Conservation (phyloP, 768 basidiomycete species). For the Pulveroboletus ravenelii region DNA sequence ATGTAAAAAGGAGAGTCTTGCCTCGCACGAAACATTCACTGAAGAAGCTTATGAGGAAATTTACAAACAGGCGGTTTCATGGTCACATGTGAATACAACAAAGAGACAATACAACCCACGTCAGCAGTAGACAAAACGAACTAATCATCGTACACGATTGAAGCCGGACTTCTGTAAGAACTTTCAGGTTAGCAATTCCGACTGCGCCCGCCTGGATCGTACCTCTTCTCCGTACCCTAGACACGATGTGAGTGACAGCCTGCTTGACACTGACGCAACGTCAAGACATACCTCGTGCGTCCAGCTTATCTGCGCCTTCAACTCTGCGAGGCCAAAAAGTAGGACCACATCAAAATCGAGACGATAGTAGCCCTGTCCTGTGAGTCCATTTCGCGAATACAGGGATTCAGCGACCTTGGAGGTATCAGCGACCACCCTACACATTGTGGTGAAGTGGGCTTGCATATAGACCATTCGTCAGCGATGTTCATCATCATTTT, state of each 20-base stretch:
- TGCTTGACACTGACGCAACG: background rate
- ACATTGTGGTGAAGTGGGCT: conserved; percentile 10
- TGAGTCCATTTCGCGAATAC: background rate
- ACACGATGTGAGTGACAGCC: background rate
- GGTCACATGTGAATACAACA: background rate
- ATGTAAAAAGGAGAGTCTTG: too few species aligned
- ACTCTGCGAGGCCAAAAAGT: conserved; percentile 41
- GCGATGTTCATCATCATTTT: too few species aligned
- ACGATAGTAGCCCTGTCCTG: conserved; percentile 9
- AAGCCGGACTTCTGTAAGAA: background rate
- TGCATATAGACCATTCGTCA: background rate
- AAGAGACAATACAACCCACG: background rate
- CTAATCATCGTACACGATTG: background rate
- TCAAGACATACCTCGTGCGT: conserved; percentile 21
- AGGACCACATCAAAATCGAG: conserved; percentile 8
- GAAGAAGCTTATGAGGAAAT: too few species aligned
- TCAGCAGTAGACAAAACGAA: background rate
- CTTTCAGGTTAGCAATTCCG: background rate
- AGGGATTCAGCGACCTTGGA: background rate
- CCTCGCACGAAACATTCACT: too few species aligned
- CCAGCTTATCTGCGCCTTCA: conserved; percentile 45
- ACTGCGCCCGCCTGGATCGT: background rate
- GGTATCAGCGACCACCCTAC: background rate
- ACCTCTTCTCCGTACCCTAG: conserved; percentile 16
- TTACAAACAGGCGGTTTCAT: background rate